A percentile compares a stretch with the other conserved stretches of the same genome.
phyloP scores from a whole-genome alignment of 78 protist species.

The Isochrysis galbana region DNA sequence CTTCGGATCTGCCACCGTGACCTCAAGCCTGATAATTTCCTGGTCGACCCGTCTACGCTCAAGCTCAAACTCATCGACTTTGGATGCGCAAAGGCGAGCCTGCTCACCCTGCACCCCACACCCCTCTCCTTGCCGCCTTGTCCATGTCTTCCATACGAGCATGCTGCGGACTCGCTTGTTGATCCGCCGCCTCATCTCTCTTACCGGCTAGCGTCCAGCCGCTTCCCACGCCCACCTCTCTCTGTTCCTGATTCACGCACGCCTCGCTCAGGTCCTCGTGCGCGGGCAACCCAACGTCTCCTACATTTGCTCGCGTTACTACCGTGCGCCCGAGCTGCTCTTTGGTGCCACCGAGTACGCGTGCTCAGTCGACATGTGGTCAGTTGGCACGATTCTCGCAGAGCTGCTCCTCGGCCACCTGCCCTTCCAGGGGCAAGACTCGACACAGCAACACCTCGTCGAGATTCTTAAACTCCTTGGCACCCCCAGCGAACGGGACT shows the following conservation, averaged over 20 bases:
- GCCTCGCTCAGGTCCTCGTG: slow-evolving; percentile 52
- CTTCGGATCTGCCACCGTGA: slow-evolving; percentile 89
- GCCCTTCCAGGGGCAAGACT: slow-evolving; percentile 90
- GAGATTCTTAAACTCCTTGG: slow-evolving; percentile 93
- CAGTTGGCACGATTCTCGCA: slow-evolving; percentile 88
- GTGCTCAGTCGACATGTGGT: slow-evolving; percentile 77
- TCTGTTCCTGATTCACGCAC: too few species aligned
- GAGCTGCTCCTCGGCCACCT: slow-evolving; percentile 91
- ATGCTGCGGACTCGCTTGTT: neutral
- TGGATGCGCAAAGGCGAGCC: slow-evolving; percentile 69
- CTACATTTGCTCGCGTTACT: slow-evolving; percentile 99
- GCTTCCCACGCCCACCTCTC: too few species aligned
- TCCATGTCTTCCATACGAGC: too few species aligned
- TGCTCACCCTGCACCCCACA: neutral
- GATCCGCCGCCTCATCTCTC: neutral
- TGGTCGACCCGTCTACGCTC: slow-evolving; percentile 83
- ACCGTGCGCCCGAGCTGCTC: slow-evolving; percentile 99
- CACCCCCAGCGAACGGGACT: slow-evolving; percentile 4
- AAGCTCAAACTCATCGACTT: slow-evolving; percentile 94
- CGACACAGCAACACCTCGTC: slow-evolving; percentile 92
- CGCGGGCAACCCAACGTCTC: slow-evolving; percentile 96
- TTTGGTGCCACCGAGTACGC: slow-evolving; percentile 97
- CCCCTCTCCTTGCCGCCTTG: neutral
- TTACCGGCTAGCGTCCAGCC: too few species aligned
- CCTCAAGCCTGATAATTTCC: slow-evolving; percentile 90